Percentiles rank a stretch among this genome's conserved stretches.
phyloP scores from a whole-genome alignment of 2,329 filamentous ascomycete genomes.

The Alternaria panax region DNA sequence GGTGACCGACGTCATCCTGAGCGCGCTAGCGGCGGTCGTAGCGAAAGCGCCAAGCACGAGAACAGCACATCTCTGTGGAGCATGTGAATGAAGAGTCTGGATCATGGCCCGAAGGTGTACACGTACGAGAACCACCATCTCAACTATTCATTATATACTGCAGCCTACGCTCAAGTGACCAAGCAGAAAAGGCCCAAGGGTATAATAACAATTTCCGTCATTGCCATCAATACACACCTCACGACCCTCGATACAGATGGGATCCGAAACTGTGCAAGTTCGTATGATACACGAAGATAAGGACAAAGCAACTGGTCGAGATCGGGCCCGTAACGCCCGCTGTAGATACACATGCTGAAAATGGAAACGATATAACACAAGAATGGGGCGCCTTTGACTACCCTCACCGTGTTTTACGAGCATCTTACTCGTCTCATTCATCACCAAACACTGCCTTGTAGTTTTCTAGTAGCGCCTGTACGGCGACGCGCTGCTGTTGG shows the following conservation, averaged over 20 bases:
- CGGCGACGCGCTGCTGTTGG: constrained; percentile 87
- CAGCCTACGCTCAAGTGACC: constrained; percentile 7
- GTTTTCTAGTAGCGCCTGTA: constrained; percentile 93
- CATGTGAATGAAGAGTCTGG: constrained; percentile 9
- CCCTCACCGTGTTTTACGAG: neutral
- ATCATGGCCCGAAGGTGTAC: neutral
- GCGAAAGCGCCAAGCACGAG: constrained; percentile 25
- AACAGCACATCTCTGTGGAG: constrained; percentile 21
- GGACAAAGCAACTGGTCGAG: constrained; percentile 1
- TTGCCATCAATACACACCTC: constrained; percentile 21
- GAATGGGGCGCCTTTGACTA: neutral
- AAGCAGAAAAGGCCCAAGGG: constrained; percentile 30
- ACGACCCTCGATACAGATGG: constrained; percentile 16
- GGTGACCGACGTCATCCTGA: constrained; percentile 28
- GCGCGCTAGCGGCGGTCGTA: constrained; percentile 11
- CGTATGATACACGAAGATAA: constrained; percentile 22
- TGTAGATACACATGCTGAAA: constrained; percentile 14
- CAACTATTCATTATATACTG: constrained; percentile 10
- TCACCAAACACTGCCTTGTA: constrained; percentile 76
- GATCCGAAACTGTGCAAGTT: constrained; percentile 17
- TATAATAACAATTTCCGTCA: constrained; percentile 30
- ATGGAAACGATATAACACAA: constrained; percentile 5
- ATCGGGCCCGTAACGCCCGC: constrained; percentile 9
- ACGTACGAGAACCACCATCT: constrained; percentile 1
- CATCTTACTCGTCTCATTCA: constrained; percentile 28